phyloP scores from a whole-genome alignment of 257 asterid genomes.

The Rehmannia glutinosa region DNA sequence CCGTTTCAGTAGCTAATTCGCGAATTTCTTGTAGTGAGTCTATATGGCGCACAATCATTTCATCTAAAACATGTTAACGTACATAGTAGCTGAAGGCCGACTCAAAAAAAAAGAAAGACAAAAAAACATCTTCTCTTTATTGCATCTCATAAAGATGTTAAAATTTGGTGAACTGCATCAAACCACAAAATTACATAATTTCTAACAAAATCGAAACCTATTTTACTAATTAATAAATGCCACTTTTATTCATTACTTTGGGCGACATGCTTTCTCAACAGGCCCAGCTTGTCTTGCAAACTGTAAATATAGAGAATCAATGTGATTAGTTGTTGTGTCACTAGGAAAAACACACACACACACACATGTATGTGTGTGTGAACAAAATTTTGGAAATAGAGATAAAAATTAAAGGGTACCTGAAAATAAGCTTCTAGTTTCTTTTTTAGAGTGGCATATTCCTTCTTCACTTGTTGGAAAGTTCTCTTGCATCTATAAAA shows the following conservation, averaged over 20 bases:
- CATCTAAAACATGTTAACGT: no score
- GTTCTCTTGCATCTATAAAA: conserved; percentile 62
- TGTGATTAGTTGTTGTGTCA: background rate
- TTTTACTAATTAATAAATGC: background rate
- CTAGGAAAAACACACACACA: background rate
- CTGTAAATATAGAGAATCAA: conserved; percentile 27
- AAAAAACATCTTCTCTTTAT: conserved; percentile 1
- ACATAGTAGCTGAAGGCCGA: no score
- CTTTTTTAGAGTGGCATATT: conserved; percentile 54
- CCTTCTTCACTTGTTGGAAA: conserved; percentile 71
- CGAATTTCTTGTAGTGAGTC: no score
- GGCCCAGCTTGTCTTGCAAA: conserved; percentile 64
- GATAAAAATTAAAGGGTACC: conserved; percentile 30
- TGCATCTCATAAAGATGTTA: conserved; percentile 7
- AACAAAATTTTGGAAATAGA: background rate
- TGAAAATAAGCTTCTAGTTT: conserved; percentile 75
- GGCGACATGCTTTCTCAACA: conserved; percentile 44
- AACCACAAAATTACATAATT: background rate
- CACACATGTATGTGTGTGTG: background rate
- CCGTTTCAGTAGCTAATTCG: no score
- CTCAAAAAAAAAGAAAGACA: background rate
- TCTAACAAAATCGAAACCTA: background rate
- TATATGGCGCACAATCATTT: no score
- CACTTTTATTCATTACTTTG: conserved; percentile 22
- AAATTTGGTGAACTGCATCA: conserved; percentile 12